These are phyloP conservation scores for Trichoderma sp. DNA, from an alignment of 2,329 filamentous ascomycete species.

Conservation along the genomic window DNA sequence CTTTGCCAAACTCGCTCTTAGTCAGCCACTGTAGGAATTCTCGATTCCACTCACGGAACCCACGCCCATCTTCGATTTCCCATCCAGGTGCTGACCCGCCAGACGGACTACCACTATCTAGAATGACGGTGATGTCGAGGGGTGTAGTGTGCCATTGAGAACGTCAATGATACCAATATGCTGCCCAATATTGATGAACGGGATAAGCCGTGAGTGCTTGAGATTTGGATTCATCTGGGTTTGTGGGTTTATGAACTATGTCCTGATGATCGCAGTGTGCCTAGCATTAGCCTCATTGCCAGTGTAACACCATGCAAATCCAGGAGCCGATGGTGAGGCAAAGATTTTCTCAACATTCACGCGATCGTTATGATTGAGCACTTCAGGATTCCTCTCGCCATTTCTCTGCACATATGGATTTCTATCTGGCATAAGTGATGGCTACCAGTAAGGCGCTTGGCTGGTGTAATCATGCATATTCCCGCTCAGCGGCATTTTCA, in stretches of 20 bases:
- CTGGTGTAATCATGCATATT: constrained; percentile 17
- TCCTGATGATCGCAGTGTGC: constrained; percentile 14
- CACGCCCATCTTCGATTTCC: not conserved
- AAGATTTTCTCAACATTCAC: constrained; percentile 16
- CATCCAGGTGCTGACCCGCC: constrained; percentile 2
- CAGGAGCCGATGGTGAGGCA: constrained; percentile 7
- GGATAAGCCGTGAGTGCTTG: constrained; percentile 17
- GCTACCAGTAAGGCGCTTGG: constrained; percentile 19
- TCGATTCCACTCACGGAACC: constrained; percentile 12
- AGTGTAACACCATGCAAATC: constrained; percentile 16
- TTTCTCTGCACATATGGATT: constrained; percentile 15
- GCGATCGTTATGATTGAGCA: constrained; percentile 14
- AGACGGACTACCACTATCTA: not conserved
- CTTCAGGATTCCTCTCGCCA: constrained; percentile 14
- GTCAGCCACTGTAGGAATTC: constrained; percentile 13
- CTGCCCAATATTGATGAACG: constrained; percentile 8
- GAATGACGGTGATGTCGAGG: constrained; percentile 4
- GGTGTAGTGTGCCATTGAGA: constrained; percentile 13
- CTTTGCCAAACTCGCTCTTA: constrained; percentile 13
- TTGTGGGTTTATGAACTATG: constrained; percentile 12
- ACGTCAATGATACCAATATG: constrained; percentile 17
- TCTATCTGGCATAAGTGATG: not conserved
- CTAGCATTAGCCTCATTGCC: constrained; percentile 6
- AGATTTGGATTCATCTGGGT: constrained; percentile 18
- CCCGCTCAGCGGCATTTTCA: constrained; percentile 5